Evolutionary conservation across 1,284 basidiomycete genomes (phyloP), one percentile per base, ranked within the genome.

Genomic region (Ceratobasidium sp.): DNA sequence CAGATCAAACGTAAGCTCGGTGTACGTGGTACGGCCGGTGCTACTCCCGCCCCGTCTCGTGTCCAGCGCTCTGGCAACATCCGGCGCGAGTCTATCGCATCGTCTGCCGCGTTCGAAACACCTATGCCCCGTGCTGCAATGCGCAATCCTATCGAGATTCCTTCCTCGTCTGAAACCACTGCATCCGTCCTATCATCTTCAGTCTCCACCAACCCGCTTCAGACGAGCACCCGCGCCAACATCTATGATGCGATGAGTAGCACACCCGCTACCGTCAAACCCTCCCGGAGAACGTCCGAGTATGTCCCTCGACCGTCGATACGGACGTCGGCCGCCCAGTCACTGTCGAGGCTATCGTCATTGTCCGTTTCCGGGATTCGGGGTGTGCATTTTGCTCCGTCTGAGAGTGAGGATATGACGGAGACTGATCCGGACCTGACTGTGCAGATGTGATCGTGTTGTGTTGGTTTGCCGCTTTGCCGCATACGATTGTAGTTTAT

Each of bases 1-100:
- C 73, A 95, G 94, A 86, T 95, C 77, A 96, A 96, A 84, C 88
- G 94, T 50, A 90, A 90, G 69, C 85, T 91, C 40, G 90, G 88
- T 9, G 88, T 91, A 38, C 88, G 89, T 68, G 90, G 90, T 12
- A 90, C 91, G 0, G 90, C 88, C 28, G 91, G 91, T 42, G 86
- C 86, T 69, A 92, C 92, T 0, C 89, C 92, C 15, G 88, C 89
- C 3, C 86, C 86, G 2, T 65, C 44, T 23, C 59, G 75, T 13
- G 69, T 78, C 20, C 40, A 64, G 6, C 56, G 71, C 26, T 40
- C 57, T 0, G 33, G 26, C 20, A 38, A n/a, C 52, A 23, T 15
- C 10, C 74, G 74, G 20, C 62, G 74, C 64, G 74, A 76, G 54
- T 76, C 74, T 10, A 40, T 56, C 5, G 66, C 66, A 5, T 65